Evolutionary conservation across 176 grass and related monocot species (phyloP), one percentile per base, ranked within the genome.

Genomic region (Carex myosuroides): DNA sequence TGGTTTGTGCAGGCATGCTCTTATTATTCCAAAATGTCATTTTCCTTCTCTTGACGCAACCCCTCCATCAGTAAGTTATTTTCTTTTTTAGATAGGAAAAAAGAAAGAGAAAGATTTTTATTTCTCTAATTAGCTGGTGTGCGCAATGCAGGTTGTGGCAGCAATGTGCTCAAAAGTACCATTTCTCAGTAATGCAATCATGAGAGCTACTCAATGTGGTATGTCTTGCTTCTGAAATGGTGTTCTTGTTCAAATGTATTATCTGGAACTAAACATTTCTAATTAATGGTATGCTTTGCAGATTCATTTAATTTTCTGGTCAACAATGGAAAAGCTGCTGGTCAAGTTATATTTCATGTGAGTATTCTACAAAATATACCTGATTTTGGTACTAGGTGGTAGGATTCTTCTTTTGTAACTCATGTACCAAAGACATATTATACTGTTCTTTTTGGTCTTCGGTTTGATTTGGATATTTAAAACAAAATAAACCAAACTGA

Each of bases 271-370:
- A 13, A 52, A 70, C 24, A 29, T 30, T 52, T 56, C 16, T 35
- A 70, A 18, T 70, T 84, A 6, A 54, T 75, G 42, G 8, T n/a
- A 64, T 52, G 16, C 22, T 26, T 61, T 39, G 29, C 73, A 97
- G 94, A 93, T 88, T 92, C 94, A 81, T 97, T 97, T 70, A 97
- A 97, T 90, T 88, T 97, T 59, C 52, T 97, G 55, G 90, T 93
- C 86, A 93, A 97, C 79, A 93, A 93, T 82, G 94, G 91, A 81
- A 79, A 77, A 55, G 87, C 90, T 68, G 94, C 94, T 78, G 94
- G 94, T 39, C 91, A 97, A 85, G 88, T 93, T 81, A 85, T 93
- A 81, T 97, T 91, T 85, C 91, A 93, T 79, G 94, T 93, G 65
- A 89, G 91, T 93, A 71, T 21, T 78, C 33, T 53, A 33, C 35